A percentile compares a stretch with the other conserved stretches of the same genome.
These are phyloP conservation scores for Aspergillus transmontanensis DNA, from an alignment of 2,329 filamentous ascomycete genomes.

Conservation along the genomic window DNA sequence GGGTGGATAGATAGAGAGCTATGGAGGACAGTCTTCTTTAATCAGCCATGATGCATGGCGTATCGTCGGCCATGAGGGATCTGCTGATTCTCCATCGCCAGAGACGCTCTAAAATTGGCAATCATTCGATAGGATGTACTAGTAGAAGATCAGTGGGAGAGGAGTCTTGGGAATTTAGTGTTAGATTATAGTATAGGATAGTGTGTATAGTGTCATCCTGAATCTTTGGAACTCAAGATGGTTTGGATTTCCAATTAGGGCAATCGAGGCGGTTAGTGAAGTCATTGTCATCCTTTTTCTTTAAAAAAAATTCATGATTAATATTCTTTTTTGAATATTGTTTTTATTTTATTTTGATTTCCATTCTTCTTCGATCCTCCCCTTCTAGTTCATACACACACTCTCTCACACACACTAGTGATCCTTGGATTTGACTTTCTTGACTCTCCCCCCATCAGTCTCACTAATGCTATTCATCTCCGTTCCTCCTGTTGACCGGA, in stretches of 20 bases:
- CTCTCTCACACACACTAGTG: not conserved
- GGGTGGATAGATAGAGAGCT: too few relatives aligned
- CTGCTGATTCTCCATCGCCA: not conserved
- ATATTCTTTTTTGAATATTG: too few relatives aligned
- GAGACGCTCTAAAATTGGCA: not conserved
- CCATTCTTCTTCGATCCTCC: not conserved
- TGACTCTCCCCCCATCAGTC: not conserved
- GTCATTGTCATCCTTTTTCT: not conserved
- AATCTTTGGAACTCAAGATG: not conserved
- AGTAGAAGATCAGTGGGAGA: not conserved
- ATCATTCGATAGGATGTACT: not conserved
- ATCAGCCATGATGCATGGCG: not conserved
- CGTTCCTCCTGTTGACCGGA: not conserved
- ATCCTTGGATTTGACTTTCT: not conserved
- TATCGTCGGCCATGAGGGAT: not conserved
- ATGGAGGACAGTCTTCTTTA: too few relatives aligned
- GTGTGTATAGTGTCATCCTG: not conserved
- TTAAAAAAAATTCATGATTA: too few relatives aligned
- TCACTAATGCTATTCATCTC: not conserved
- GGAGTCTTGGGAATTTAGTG: not conserved
- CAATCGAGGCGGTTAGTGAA: not conserved
- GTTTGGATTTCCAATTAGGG: not conserved
- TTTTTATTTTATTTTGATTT: not conserved
- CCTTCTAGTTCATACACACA: not conserved
- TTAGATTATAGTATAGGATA: not conserved